These are phyloP conservation scores for Aspergillus sp. DNA, from an alignment of 2,329 filamentous ascomycete genomes.

Conservation along the genomic window DNA sequence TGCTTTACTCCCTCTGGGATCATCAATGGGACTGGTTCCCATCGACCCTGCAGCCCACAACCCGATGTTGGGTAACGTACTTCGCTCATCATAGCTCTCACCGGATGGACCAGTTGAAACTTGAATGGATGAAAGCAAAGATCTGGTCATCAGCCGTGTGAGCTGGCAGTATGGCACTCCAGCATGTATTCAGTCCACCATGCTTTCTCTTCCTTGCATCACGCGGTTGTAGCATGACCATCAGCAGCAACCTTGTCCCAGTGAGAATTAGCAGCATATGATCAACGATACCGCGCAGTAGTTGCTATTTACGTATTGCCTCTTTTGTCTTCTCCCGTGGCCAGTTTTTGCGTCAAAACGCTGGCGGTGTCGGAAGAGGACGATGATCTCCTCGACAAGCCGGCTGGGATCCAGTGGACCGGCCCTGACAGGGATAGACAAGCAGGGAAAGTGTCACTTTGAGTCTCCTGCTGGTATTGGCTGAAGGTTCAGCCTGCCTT, in stretches of 20 bases:
- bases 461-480: neutral
- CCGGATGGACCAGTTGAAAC: neutral
- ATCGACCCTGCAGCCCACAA: neutral
- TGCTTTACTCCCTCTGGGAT: neutral
- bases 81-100: neutral
- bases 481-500: neutral
- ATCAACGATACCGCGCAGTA: slow-evolving; percentile 17
- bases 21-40: neutral
- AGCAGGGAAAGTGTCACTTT: neutral
- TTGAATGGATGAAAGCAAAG: neutral
- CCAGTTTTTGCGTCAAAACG: neutral
- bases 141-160: neutral
- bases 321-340: neutral
- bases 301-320: slow-evolving; percentile 8
- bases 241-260: slow-evolving; percentile 3
- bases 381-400: neutral
- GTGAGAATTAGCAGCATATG: slow-evolving; percentile 11
- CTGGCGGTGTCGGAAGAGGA: neutral
- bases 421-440: neutral
- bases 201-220: slow-evolving; percentile 16
- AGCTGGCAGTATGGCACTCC: slow-evolving; percentile 1
- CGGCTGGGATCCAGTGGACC: neutral
- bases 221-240: slow-evolving; percentile 4
- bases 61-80: neutral
- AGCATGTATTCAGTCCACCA: slow-evolving; percentile 1